Conservation (phyloP, 2,329 filamentous ascomycete genomes). For the Tolypocladium nubicola region DNA sequence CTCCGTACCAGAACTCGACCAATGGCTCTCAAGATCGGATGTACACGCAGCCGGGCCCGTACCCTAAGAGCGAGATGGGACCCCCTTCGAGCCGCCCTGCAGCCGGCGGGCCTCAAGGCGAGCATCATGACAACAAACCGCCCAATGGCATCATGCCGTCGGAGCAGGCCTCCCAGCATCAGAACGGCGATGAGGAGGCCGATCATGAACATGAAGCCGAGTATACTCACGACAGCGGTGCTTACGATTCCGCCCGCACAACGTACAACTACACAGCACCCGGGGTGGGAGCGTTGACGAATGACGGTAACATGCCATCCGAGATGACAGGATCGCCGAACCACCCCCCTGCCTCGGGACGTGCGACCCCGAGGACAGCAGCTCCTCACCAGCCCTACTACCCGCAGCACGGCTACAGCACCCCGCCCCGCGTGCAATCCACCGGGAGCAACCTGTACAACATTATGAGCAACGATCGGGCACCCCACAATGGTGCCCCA, state of each 20-base stretch:
- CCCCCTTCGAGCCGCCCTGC: conserved; percentile 58
- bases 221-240: conserved; percentile 74
- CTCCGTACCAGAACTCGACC: conserved; percentile 57
- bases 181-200: conserved; percentile 54
- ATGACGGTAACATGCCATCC: conserved; percentile 69
- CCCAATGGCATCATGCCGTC: conserved; percentile 56
- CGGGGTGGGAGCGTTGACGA: conserved; percentile 53
- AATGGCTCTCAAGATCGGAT: conserved; percentile 52
- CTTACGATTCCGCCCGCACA: conserved; percentile 61
- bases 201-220: conserved; percentile 70
- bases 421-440: conserved; percentile 60
- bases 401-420: conserved; percentile 60
- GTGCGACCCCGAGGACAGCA: conserved; percentile 76
- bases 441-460: conserved; percentile 73
- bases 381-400: conserved; percentile 66
- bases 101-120: conserved; percentile 45
- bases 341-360: conserved; percentile 71
- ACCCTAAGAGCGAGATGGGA: conserved; percentile 82
- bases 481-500: conserved; percentile 44
- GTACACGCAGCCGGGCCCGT: conserved; percentile 56
- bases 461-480: conserved; percentile 74
- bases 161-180: conserved; percentile 37
- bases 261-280: conserved; percentile 71
- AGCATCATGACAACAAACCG: conserved; percentile 52
- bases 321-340: conserved; percentile 75